Evolutionary conservation across 2,329 filamentous ascomycete species (phyloP).

Genomic region (Ophiostoma novo-ulmi): DNA sequence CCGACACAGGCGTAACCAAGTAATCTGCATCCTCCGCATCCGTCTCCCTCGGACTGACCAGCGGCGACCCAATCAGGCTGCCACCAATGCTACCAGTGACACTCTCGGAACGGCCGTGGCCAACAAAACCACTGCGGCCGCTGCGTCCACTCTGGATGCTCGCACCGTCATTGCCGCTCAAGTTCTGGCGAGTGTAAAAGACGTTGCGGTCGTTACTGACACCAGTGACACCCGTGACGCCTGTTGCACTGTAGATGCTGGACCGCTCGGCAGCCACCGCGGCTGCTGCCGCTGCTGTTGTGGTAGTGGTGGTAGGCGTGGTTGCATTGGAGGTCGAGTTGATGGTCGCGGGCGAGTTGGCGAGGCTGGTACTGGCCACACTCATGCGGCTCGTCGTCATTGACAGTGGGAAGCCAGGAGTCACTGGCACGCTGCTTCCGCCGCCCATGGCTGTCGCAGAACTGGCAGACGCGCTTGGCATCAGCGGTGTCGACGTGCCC

Average conservation of each 20-base stretch:
- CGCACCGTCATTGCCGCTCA: slow-evolving; percentile 51
- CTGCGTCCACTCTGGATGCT: slow-evolving; percentile 80
- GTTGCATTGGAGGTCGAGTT: slow-evolving; percentile 15
- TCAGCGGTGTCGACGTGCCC: slow-evolving; percentile 29
- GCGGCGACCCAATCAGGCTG: slow-evolving; percentile 54
- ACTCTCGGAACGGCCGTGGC: slow-evolving; percentile 77
- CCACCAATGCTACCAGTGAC: slow-evolving; percentile 69
- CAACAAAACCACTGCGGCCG: slow-evolving; percentile 70
- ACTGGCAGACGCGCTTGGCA: slow-evolving; percentile 57
- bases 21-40: background rate
- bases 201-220: slow-evolving; percentile 53
- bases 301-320: slow-evolving; percentile 27
- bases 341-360: slow-evolving; percentile 35
- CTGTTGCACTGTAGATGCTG: slow-evolving; percentile 75
- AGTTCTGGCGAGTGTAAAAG: slow-evolving; percentile 54
- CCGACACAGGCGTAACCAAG: background rate
- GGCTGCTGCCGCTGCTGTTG: background rate
- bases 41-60: slow-evolving; percentile 42
- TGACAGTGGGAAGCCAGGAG: slow-evolving; percentile 46
- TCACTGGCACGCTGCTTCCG: slow-evolving; percentile 35
- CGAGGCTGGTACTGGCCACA: slow-evolving; percentile 21
- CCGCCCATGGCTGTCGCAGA: slow-evolving; percentile 37
- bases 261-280: slow-evolving; percentile 54
- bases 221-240: slow-evolving; percentile 49
- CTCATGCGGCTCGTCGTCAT: slow-evolving; percentile 39